Evolutionary conservation across 352 stramenopile genomes (phyloP), one percentile per base, ranked within the genome.

Genomic region (Phytophthora foliorum): DNA sequence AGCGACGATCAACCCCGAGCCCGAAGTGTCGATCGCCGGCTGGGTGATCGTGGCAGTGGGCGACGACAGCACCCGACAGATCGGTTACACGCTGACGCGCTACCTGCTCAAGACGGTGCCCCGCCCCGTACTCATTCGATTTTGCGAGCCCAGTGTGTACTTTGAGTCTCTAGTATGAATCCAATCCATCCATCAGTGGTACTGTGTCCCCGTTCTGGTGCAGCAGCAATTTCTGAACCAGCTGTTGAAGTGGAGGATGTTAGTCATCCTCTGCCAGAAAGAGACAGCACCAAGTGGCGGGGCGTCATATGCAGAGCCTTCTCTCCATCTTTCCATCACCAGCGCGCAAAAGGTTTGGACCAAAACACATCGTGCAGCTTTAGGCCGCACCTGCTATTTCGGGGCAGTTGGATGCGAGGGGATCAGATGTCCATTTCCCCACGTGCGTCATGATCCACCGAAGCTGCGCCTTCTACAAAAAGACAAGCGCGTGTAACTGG

Each of bases 81-180:
- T 94, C 17, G 80, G 83, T 42, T 94, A 94, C 67, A 63, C 68
- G 2, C 53, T 94, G 24, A 83, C 82, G 21, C 81, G 82, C 4
- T 93, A 91, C 59, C 56, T 94, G 58, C 79, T 94, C 45, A 84
- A 88, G 78, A 92, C 87, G 8, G 78, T 84, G 1, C 49, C 73
- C 17, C 72, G 87, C 17, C 87, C 87, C 22, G 75, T 94, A 29
- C 75, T 79, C 42, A 82, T 94, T 46, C 82, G 84, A 65, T 90
- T 93, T 69, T 90, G 84, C 66, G 87, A 93, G 51, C 83, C 87
- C 34, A 91, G 83, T 60, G 70, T 88, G 56, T 94, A 90, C 73
- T 94, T 90, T 78, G 83, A 74, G 54, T 90, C 84, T 34, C 55
- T 88, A 45, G 74, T 65, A 46, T 78, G 50, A 77, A 57, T 44